Conservation (phyloP, 1,284 basidiomycete genomes). For the Trichosporon ovoides region DNA sequence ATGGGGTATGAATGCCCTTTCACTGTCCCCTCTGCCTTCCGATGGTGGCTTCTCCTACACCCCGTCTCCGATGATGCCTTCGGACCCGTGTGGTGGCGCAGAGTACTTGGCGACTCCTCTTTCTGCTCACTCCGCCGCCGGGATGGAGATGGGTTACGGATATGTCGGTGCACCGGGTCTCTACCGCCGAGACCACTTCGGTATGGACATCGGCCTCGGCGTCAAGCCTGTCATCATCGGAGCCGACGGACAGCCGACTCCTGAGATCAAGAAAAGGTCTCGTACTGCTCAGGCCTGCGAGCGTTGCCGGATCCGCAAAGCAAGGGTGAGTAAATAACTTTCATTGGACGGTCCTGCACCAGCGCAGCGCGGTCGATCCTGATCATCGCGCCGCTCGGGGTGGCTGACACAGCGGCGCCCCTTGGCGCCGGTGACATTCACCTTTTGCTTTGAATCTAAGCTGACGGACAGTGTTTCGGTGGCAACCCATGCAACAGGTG, state of each 20-base stretch:
- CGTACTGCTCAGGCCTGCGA: constrained; percentile 30
- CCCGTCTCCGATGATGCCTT: constrained; percentile 12
- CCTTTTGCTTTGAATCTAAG: neutral
- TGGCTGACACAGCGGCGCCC: constrained; percentile 1
- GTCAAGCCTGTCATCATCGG: constrained; percentile 17
- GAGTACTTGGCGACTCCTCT: neutral
- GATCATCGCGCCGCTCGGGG: neutral
- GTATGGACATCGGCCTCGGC: constrained; percentile 9
- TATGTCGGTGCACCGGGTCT: constrained; percentile 9
- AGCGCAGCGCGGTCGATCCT: neutral
- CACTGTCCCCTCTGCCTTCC: constrained; percentile 10
- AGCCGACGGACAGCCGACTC: constrained; percentile 18
- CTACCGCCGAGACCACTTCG: constrained; percentile 7
- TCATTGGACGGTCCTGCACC: neutral
- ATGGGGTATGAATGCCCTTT: constrained; percentile 19
- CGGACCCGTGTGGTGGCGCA: constrained; percentile 8
- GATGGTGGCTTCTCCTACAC: constrained; percentile 10
- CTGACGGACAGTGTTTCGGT: constrained; percentile 22
- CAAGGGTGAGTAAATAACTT: constrained; percentile 23
- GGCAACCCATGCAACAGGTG: constrained; percentile 24
- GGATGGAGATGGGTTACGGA: constrained; percentile 8
- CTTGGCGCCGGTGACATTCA: neutral
- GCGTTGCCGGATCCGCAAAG: constrained; percentile 27
- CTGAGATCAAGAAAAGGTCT: constrained; percentile 27
- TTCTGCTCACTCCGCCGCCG: constrained; percentile 1